These are phyloP conservation scores for Avena eriantha DNA, from an alignment of 176 grass and related monocot species.

Conservation along the genomic window DNA sequence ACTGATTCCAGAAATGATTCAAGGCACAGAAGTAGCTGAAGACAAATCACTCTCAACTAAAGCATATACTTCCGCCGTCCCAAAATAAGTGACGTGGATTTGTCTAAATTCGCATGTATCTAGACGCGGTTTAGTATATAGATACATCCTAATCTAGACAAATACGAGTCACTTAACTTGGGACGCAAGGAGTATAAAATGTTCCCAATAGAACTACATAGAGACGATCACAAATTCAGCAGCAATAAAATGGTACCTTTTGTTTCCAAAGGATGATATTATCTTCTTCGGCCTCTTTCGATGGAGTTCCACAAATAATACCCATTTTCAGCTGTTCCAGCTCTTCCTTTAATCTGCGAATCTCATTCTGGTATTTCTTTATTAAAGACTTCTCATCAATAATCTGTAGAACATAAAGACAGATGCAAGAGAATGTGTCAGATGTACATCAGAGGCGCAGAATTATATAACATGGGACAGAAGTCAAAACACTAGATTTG, in stretches of 20 bases:
- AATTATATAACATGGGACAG: neutral
- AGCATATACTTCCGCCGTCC: neutral
- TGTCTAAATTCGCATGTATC: too few relatives aligned
- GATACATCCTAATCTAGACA: too few relatives aligned
- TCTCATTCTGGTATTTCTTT: slow-evolving; percentile 99
- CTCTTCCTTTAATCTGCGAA: slow-evolving; percentile 90
- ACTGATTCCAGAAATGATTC: slow-evolving; percentile 29
- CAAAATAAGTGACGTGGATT: too few relatives aligned
- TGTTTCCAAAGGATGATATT: slow-evolving; percentile 93
- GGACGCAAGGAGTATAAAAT: neutral
- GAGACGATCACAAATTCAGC: slow-evolving; percentile 2
- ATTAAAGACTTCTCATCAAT: slow-evolving; percentile 99
- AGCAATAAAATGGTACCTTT: slow-evolving; percentile 68
- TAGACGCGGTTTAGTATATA: too few relatives aligned
- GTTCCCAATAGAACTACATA: neutral
- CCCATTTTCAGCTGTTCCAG: slow-evolving; percentile 96
- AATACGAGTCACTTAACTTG: too few relatives aligned
- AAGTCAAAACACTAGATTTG: slow-evolving; percentile 20
- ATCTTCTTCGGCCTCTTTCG: slow-evolving; percentile 73
- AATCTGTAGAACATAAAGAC: slow-evolving; percentile 67
- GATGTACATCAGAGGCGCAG: slow-evolving; percentile 29
- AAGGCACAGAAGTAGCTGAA: slow-evolving; percentile 13
- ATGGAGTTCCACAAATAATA: slow-evolving; percentile 73
- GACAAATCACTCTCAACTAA: slow-evolving; percentile 18
- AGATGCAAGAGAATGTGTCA: slow-evolving; percentile 39